Evolutionary conservation across 352 stramenopile species (phyloP), one percentile per base, ranked within the genome.

Genomic region (Plasmopara muralis): DNA sequence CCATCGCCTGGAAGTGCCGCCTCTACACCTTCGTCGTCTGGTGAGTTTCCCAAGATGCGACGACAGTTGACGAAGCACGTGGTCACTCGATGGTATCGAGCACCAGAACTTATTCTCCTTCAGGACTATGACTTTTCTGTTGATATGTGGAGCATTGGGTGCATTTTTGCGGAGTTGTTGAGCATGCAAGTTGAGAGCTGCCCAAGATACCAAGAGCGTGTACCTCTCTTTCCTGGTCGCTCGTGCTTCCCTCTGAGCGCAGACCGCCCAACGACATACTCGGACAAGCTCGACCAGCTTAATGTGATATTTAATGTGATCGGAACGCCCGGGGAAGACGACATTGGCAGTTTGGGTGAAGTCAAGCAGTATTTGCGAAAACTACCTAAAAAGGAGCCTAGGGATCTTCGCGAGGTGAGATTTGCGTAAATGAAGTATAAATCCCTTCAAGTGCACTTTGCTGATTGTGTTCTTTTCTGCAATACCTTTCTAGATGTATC

Each of bases 111-210:
- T 4, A 98, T 98, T 65, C 64, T 98, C 34, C 90, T 98, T 40
- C 68, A 76, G 55, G 77, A 95, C 43, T 99, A 99, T 71, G 92
- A 80, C 48, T 93, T 94, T 42, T 88, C 94, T 9, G 98, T 99
- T 55, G 97, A 99, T 68, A 98, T 98, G 80, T 99, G 97, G 97
- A 98, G 93, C 45, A 65, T 99, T 41, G 97, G 97, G 8, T 99
- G 97, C 77, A 94, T 94, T 66, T 91, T 94, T 52, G 83, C 77
- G 8, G 83, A 94, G 55, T 61, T 94, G 7, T 49, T 94, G 31
- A 94, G 82, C 47, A 94, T 94, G 83, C 83, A 94, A 70, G 77
- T 87, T 3, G 81, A 92, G 34, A 94, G 82, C 53, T 91, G 79
- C 53, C 83, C 79, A 14, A 77, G 81, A 14, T 92, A 94, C 55